Conservation (phyloP, 495 filamentous ascomycete genomes). For the Astrothelium macrocarpum region DNA sequence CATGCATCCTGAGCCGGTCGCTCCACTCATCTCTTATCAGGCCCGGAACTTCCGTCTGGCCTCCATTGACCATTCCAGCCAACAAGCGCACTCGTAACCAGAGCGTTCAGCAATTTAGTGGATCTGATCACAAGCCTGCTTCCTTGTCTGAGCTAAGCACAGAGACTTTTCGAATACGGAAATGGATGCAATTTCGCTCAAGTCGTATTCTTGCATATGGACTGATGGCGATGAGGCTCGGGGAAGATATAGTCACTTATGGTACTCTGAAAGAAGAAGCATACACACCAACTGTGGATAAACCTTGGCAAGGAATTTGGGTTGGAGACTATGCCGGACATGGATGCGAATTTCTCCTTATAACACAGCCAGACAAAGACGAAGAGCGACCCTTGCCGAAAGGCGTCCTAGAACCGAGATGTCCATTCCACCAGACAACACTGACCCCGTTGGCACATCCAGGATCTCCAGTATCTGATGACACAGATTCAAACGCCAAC, state of each 20-base stretch:
- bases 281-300: conserved; percentile 68
- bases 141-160: conserved; percentile 47
- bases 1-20: conserved; percentile 37
- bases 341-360: conserved; percentile 77
- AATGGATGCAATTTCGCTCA: conserved; percentile 53
- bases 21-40: conserved; percentile 33
- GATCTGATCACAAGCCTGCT: conserved; percentile 34
- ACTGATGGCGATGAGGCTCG: conserved; percentile 32
- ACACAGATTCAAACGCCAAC: background rate
- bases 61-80: conserved; percentile 59
- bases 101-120: conserved; percentile 30
- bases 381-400: conserved; percentile 16
- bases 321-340: conserved; percentile 83
- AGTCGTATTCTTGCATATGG: conserved; percentile 1
- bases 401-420: conserved; percentile 8
- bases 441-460: no score
- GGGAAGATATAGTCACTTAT: conserved; percentile 64
- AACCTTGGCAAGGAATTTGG: conserved; percentile 84
- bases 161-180: conserved; percentile 58
- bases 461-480: background rate
- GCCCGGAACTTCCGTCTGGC: conserved; percentile 54
- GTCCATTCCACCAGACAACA: background rate
- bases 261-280: conserved; percentile 59
- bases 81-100: conserved; percentile 42
- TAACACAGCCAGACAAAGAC: conserved; percentile 56